Evolutionary conservation across 768 basidiomycete species (phyloP).

Genomic region (Kwoniella sp.): DNA sequence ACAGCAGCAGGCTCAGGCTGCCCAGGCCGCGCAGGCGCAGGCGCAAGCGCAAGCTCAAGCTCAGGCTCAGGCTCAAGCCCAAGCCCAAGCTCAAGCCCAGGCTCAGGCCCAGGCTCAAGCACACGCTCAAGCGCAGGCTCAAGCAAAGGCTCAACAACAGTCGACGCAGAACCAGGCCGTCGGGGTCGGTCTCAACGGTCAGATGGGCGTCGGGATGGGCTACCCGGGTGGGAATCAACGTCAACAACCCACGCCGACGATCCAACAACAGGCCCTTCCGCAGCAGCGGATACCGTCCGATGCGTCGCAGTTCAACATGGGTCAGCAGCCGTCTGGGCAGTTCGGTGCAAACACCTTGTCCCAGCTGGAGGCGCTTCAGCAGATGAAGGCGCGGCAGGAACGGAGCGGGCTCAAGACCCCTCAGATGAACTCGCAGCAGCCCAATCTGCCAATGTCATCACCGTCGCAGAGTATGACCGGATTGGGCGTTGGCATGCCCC

Average conservation of each 20-base stretch:
- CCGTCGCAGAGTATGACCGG: slow-evolving; percentile 17
- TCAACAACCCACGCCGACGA: slow-evolving; percentile 1
- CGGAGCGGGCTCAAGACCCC: slow-evolving; percentile 26
- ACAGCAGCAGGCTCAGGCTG: background rate
- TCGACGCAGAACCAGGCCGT: background rate
- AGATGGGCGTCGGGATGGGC: background rate
- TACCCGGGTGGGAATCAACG: slow-evolving; percentile 1
- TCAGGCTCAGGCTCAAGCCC: no score
- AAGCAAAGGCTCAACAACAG: background rate
- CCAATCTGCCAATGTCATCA: slow-evolving; percentile 19
- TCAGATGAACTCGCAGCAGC: slow-evolving; percentile 12
- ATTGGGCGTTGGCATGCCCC: slow-evolving; percentile 5
- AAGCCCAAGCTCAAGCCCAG: background rate
- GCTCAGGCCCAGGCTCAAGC: background rate
- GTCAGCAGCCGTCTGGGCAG: slow-evolving; percentile 3
- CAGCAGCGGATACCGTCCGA: slow-evolving; percentile 9
- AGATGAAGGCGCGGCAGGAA: slow-evolving; percentile 35
- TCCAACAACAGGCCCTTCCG: background rate
- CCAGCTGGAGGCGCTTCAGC: slow-evolving; percentile 39
- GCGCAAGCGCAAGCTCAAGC: slow-evolving; percentile 1
- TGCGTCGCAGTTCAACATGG: slow-evolving; percentile 2
- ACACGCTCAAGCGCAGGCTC: background rate
- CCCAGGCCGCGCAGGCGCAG: background rate
- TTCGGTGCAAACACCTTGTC: slow-evolving; percentile 15
- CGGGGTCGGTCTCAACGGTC: background rate